phyloP scores from a whole-genome alignment of 768 basidiomycete species.

The Tricholoma terreum region DNA sequence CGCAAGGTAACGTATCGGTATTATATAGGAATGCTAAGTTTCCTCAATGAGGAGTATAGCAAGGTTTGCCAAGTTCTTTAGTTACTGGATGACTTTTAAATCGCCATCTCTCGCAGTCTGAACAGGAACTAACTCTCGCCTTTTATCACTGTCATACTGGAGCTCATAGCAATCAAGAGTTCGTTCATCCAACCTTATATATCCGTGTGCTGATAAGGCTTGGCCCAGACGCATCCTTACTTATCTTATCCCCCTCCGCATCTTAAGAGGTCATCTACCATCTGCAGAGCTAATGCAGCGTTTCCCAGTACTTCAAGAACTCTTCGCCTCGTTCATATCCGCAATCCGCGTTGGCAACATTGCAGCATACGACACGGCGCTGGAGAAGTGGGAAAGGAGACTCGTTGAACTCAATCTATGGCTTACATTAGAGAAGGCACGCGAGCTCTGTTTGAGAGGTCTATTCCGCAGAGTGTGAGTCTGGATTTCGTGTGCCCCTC shows the following conservation, averaged over 20 bases:
- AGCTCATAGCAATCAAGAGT: slow-evolving; percentile 82
- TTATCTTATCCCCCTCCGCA: slow-evolving; percentile 85
- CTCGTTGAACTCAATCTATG: slow-evolving; percentile 87
- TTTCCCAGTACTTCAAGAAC: slow-evolving; percentile 67
- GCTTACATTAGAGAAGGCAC: slow-evolving; percentile 82
- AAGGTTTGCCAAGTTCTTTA: slow-evolving; percentile 49
- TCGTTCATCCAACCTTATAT: slow-evolving; percentile 20
- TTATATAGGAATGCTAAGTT: slow-evolving; percentile 92
- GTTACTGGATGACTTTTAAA: neutral
- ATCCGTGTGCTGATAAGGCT: neutral
- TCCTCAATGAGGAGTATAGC: slow-evolving; percentile 87
- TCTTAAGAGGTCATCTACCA: slow-evolving; percentile 86
- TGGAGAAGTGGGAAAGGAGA: slow-evolving; percentile 66
- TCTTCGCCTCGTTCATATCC: slow-evolving; percentile 77
- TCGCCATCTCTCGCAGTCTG: slow-evolving; percentile 47
- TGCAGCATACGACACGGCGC: slow-evolving; percentile 71
- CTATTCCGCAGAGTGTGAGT: slow-evolving; percentile 77
- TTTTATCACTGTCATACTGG: slow-evolving; percentile 77
- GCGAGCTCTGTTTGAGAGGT: slow-evolving; percentile 83
- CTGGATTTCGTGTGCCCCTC: neutral
- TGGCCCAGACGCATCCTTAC: slow-evolving; percentile 76
- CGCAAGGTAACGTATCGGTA: slow-evolving; percentile 87
- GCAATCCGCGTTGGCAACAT: slow-evolving; percentile 81
- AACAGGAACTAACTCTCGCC: slow-evolving; percentile 82
- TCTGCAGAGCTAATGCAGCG: slow-evolving; percentile 63